These are phyloP conservation scores for Haplosporangium sp. DNA, from an alignment of 371 early-diverging fungal genomes.

Conservation along the genomic window DNA sequence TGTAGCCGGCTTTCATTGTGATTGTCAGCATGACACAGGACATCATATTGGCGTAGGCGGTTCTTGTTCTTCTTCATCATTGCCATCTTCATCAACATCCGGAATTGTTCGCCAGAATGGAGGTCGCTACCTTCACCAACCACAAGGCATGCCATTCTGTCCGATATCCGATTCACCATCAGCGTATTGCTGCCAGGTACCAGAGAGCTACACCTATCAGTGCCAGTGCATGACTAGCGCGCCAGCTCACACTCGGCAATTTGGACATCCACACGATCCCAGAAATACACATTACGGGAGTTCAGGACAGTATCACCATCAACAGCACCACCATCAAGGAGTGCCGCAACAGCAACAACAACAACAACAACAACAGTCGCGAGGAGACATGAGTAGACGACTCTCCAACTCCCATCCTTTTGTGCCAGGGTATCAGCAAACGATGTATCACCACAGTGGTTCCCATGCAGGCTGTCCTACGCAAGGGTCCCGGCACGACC, in stretches of 20 bases:
- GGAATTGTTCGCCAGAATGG: too few relatives aligned
- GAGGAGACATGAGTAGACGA: neutral
- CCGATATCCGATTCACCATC: too few relatives aligned
- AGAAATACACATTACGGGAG: neutral
- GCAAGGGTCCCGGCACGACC: neutral
- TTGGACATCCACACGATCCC: neutral
- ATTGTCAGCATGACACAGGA: neutral
- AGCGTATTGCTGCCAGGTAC: too few relatives aligned
- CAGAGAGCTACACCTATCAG: too few relatives aligned
- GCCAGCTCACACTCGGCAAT: neutral
- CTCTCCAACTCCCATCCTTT: neutral
- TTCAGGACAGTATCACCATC: neutral
- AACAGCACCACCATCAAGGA: neutral
- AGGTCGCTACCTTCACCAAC: too few relatives aligned
- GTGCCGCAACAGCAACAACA: constrained; percentile 14
- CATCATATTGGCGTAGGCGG: too few relatives aligned
- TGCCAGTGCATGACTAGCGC: neutral
- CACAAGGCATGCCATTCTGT: too few relatives aligned
- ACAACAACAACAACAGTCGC: constrained; percentile 8
- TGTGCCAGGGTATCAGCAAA: neutral
- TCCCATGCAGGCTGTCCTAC: neutral
- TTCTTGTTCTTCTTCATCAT: too few relatives aligned
- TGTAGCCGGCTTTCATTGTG: neutral
- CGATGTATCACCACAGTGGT: neutral
- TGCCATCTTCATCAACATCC: too few relatives aligned